Base-by-base conservation (phyloP, 2,329 filamentous ascomycete species). In the Diaporthe citriasiana region DNA sequence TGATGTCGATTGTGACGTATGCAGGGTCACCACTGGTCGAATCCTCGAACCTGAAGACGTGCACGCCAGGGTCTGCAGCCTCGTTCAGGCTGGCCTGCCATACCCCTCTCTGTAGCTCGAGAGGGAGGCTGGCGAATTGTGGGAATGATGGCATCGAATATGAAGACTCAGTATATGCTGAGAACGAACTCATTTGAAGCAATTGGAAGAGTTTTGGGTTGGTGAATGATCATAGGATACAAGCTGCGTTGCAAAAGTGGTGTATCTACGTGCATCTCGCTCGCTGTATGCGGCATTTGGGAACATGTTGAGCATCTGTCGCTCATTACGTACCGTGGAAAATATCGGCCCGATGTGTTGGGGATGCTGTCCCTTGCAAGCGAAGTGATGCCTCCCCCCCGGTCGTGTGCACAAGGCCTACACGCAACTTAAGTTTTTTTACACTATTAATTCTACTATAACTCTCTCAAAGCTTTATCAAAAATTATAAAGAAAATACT, bases 31-130 rank as follows among this genome's bases (percentile, higher is more conserved):
- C 57, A 45, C 33, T 60, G 1, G 17, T 4, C 0, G 40, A 15
- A 1, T 66, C 45, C 33, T 66, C 45, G 13, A 15, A 19, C 25
- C 45, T 38, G 45, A 51, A 51, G 33, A 66, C 35, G 30, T 66
- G 45, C 6, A 66, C 63, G 45, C 45, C 25, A 7, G 63, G 63
- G 30, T 40, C 63, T 12, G 45, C 7, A 13, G 33, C 8, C 63
- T 51, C 63, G 30, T 66, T 4, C 13, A 51, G 45, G 8, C 22
- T 35, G 45, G 63, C 63, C 15, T 66, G 45, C 63, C 63, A 66
- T 25, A 66, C 45, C 13, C 51, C 63, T 22, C 63, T 17, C 33
- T 66, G 63, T 30, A 66, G 45, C 63, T 66, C 63, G 30, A 66
- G 63, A 22, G 63, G 63, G 22, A 66, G 63, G 15, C 45, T 40